Evolutionary conservation across 2,329 filamentous ascomycete genomes (phyloP).

Genomic region (Cercospora nicotianae): DNA sequence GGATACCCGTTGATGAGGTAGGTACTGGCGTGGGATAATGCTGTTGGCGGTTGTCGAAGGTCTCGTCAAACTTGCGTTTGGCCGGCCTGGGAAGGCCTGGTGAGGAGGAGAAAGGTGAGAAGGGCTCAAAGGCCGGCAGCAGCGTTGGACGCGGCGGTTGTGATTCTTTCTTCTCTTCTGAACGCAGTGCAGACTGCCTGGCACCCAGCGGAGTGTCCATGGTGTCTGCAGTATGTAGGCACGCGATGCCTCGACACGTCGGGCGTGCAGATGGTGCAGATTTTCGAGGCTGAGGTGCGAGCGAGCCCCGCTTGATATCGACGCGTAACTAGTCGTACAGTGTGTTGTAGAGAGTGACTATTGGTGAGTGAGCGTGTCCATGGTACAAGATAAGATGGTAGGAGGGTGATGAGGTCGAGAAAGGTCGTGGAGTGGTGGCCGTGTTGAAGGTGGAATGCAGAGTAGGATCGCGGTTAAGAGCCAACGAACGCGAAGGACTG

Average conservation of each 20-base stretch:
- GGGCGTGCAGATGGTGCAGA: slow-evolving; percentile 16
- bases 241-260: slow-evolving; percentile 25
- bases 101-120: slow-evolving; percentile 67
- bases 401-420: slow-evolving; percentile 6
- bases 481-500: slow-evolving; percentile 9
- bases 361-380: slow-evolving; percentile 18
- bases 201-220: slow-evolving; percentile 29
- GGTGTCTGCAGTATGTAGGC: slow-evolving; percentile 24
- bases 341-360: slow-evolving; percentile 15
- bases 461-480: slow-evolving; percentile 10
- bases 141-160: slow-evolving; percentile 56
- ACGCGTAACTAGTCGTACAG: slow-evolving; percentile 17
- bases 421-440: slow-evolving; percentile 9
- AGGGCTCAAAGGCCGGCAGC: slow-evolving; percentile 70
- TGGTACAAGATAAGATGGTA: slow-evolving; percentile 10
- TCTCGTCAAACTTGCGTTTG: slow-evolving; percentile 62
- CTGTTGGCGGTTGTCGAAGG: slow-evolving; percentile 55
- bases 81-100: slow-evolving; percentile 66
- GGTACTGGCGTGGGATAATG: slow-evolving; percentile 89
- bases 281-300: slow-evolving; percentile 21
- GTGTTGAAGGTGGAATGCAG: slow-evolving; percentile 17
- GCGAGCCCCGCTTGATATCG: slow-evolving; percentile 19
- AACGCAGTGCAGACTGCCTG: slow-evolving; percentile 20
- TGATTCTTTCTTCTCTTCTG: slow-evolving; percentile 24
- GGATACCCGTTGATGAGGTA: slow-evolving; percentile 87